Evolutionary conservation across 2,329 filamentous ascomycete genomes (phyloP), one percentile per base, ranked within the genome.

Genomic region (Fusarium sp.): DNA sequence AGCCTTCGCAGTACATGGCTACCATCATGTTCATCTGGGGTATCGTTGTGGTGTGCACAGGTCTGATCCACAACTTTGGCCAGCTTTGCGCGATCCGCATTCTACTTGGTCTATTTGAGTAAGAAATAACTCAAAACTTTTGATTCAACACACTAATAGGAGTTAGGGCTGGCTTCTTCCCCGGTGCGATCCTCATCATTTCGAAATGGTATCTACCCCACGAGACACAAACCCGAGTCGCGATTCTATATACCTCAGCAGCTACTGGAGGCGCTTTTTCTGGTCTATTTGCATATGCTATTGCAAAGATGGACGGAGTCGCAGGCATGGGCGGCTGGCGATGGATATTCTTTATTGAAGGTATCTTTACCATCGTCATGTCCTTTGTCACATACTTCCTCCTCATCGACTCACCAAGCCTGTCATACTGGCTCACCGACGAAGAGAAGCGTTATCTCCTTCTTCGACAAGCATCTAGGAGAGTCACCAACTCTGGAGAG

Each of bases 371-470:
- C 15, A 71, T 82, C 1, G 48, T 76, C 22, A 65, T 79, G n/a
- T 76, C 76, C 6, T 74, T 83, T 3, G 64, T 82, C 4, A 82
- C 84, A 17, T 87, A 81, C 52, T 77, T 88, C 58, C 66, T 85
- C 5, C 81, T 90, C 1, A 63, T 71, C 3, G 65, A 73, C 17
- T 71, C 71, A 0, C 71, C 71, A 0, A 44, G 46, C 6, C 47
- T 67, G 3, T 66, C 65, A 0, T 47, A 51, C n/a, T 71, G 69
- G 69, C 66, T 71, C 0, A 70, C 55, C 10, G 66, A 65, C 0
- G 70, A 72, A 1, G 70, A 71, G 47, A 71, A 70, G 48, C 44
- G 64, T 3, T 71, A 65, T 20, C 63, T 71, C 0, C 26, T 53
- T 2, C 40, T 71, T 3, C 63, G 69, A 2, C 66, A 70, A 6